Base-by-base conservation (phyloP, 23 red algal genomes). In the Gracilaria gracilis region DNA sequence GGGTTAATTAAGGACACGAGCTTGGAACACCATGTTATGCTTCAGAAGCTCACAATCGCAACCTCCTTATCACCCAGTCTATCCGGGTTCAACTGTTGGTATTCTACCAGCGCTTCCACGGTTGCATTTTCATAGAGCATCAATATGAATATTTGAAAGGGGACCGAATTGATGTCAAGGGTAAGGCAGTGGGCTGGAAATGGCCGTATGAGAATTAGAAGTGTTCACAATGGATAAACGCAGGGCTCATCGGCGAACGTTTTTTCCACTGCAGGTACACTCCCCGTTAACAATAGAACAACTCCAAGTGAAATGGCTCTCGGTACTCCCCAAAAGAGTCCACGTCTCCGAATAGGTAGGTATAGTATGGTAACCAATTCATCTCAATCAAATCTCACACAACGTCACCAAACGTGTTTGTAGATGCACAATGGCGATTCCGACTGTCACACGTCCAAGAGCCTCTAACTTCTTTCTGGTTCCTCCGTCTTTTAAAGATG, bases 81-180 rank as follows among this genome's bases (percentile, higher is more conserved):
- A 77, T 27, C 72, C 72, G 3, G 31, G 28, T 14, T 77, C 72
- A 51, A 47, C 67, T 11, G 42, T 58, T 6, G 84, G 44, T 17
- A 67, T 87, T 0, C 84, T 67, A 59, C 84, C 84, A 37, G 67
- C 67, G n/a, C 25, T 74, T n/a, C 84, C 84, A 33, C 67, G 84
- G 23, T 33, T 75, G n/a, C 27, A 19, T 55, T 0, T 73, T 59
- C 64, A 77, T 28, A 42, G 40, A 17, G 39, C 11, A 20, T 77
- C 72, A 50, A 31, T 50, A 29, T 15, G 72, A 77, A 48, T 5
- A 16, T 25, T 42, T 77, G 72, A 42, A 51, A 77, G 72, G 24
- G 42, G 39, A 5, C 21, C 72, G n/a, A 77, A 27, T 51, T 42
- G 72, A 17, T 40, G 72, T 51, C 72, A 77, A 31, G 40, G 14